These are phyloP conservation scores for Eragrostis tef DNA, from an alignment of 202 grass and related monocot genomes.

Conservation along the genomic window DNA sequence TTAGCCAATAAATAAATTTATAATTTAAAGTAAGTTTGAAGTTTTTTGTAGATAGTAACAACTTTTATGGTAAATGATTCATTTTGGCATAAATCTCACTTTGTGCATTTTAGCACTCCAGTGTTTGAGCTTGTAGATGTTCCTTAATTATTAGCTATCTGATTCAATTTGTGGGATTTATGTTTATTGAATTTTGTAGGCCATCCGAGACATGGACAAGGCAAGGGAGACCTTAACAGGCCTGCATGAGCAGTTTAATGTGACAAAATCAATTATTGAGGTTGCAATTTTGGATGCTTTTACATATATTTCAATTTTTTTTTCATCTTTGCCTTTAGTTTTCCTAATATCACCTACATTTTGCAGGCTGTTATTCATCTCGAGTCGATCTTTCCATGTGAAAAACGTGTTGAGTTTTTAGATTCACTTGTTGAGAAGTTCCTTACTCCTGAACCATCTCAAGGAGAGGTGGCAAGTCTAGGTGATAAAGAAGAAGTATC, in stretches of 20 bases:
- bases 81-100: not conserved
- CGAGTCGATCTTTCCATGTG: slow-evolving; percentile 72
- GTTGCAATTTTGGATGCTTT: slow-evolving; percentile 41
- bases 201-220: slow-evolving; percentile 66
- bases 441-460: slow-evolving; percentile 61
- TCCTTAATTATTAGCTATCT: not conserved
- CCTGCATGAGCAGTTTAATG: slow-evolving; percentile 54
- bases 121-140: not conserved
- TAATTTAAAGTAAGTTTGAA: not conserved
- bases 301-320: slow-evolving; percentile 22
- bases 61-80: not conserved
- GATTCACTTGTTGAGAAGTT: slow-evolving; percentile 93
- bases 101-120: not conserved
- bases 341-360: slow-evolving; percentile 8
- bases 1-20: not conserved
- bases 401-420: slow-evolving; percentile 72
- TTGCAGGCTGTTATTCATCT: slow-evolving; percentile 85
- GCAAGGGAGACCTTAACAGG: slow-evolving; percentile 69
- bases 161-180: slow-evolving; percentile 19
- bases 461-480: slow-evolving; percentile 53
- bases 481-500: slow-evolving; percentile 95
- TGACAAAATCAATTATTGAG: slow-evolving; percentile 79
- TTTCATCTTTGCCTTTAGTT: not conserved
- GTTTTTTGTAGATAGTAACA: not conserved
- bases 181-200: slow-evolving; percentile 55